Evolutionary conservation across 2,329 filamentous ascomycete species (phyloP), one percentile per base, ranked within the genome.

Genomic region (Paramyrothecium sp.): DNA sequence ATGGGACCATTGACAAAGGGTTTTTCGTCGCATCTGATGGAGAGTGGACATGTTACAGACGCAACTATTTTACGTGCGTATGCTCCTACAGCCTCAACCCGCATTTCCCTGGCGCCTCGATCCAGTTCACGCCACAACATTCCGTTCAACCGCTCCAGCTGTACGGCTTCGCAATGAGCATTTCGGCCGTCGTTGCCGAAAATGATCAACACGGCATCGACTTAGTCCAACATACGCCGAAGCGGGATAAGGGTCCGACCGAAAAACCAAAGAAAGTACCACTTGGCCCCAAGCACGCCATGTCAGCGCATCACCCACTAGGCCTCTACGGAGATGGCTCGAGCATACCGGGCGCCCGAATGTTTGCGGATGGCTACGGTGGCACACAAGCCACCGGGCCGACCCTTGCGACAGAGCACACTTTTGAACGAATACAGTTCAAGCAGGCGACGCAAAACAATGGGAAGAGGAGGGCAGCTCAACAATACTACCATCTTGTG

Each of bases 391-490:
- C 64, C 2, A 60, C 64, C 22, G 65, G 71, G 34, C 73, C 77
- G 62, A 69, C 51, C 68, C 73, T 75, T 17, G 77, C 80, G 5
- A 81, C 76, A 7, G 83, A 86, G 63, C 81, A 86, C 61, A 85
- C 81, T 0, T 97, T 96, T 69, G 92, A 97, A 69, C 87, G 93
- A 12, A 95, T 97, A 54, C 92, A 97, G 66, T 97, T 97, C 82
- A 96, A 96, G 72, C 91, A 91, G 62, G 92, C 93, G 1, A 97
- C 92, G 0, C 91, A 92, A 22, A 97, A 97, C 76, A 97, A 97
- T 64, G 92, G 92, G 51, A 96, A 96, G 72, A 83, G 93, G 63
- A 82, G 93, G 56, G 92, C 92, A 1, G 91, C 92, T 19, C 92
- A 97, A 69, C 93, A 97, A 66, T 96, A 92, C 72, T 97, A 96